Evolutionary conservation across 495 filamentous ascomycete genomes (phyloP).

Genomic region (Talaromyces borbonicus): DNA sequence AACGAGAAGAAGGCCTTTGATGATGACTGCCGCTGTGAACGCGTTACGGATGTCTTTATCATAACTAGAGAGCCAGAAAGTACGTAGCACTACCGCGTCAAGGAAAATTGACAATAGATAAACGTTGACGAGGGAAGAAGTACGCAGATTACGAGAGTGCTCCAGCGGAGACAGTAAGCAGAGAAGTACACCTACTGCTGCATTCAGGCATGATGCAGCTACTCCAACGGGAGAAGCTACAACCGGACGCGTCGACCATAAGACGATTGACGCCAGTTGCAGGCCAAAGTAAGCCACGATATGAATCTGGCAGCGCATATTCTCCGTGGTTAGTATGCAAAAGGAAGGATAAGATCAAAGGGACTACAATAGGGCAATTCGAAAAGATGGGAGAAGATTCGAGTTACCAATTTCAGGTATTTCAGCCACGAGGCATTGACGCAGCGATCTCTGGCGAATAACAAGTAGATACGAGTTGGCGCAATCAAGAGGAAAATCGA

Average conservation of each 20-base stretch:
- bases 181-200: not conserved
- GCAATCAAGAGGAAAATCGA: slow-evolving; percentile 1
- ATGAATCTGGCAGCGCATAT: not conserved
- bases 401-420: slow-evolving; percentile 1
- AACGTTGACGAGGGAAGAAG: not conserved
- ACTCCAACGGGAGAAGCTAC: not conserved
- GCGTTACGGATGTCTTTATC: not conserved
- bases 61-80: not conserved
- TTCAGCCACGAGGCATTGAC: not conserved
- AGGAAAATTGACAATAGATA: not conserved
- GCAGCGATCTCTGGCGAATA: slow-evolving; percentile 1
- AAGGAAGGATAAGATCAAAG: not conserved
- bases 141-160: not conserved
- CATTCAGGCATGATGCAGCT: slow-evolving; percentile 3
- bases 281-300: not conserved
- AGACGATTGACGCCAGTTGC: slow-evolving; percentile 1
- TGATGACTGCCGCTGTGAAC: not conserved
- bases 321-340: too few species aligned
- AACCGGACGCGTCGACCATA: not conserved
- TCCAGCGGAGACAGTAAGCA: not conserved
- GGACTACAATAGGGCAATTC: not conserved
- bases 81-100: not conserved
- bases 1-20: slow-evolving; percentile 35
- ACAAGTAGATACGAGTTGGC: slow-evolving; percentile 1
- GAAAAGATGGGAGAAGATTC: not conserved